Percentiles rank a stretch among this genome's conserved stretches.
Evolutionary conservation across 331 rosid species (phyloP).

Genomic region (Arachis monticola): DNA sequence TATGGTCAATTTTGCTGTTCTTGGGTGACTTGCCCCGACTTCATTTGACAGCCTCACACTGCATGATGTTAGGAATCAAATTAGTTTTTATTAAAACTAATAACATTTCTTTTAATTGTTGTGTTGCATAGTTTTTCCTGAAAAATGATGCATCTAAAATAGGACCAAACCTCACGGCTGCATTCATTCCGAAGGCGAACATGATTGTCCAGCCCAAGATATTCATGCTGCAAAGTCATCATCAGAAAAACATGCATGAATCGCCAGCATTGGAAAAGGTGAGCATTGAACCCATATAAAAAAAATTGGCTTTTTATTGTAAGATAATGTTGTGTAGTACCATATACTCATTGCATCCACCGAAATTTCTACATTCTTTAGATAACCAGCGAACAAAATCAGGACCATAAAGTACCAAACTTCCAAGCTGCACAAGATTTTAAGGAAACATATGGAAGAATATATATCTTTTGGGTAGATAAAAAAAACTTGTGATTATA

Average conservation of each 20-base stretch:
- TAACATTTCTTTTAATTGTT: too few relatives aligned
- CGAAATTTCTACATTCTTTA: constrained; percentile 67
- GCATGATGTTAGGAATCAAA: constrained; percentile 14
- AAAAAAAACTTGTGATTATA: too few relatives aligned
- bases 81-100: too few relatives aligned
- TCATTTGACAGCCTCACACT: constrained; percentile 86
- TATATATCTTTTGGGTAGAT: too few relatives aligned
- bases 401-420: constrained; percentile 76
- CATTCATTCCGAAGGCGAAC: constrained; percentile 68
- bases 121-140: too few relatives aligned
- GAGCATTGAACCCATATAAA: too few relatives aligned
- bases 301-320: too few relatives aligned
- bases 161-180: constrained; percentile 55
- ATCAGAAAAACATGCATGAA: background rate
- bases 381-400: constrained; percentile 72
- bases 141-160: background rate
- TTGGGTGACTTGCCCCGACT: constrained; percentile 78
- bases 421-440: constrained; percentile 61
- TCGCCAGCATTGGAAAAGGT: too few relatives aligned
- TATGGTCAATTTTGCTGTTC: constrained; percentile 69
- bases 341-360: constrained; percentile 79
- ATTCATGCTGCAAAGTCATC: constrained; percentile 56
- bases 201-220: constrained; percentile 76
- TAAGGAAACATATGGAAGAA: background rate
- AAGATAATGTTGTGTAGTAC: constrained; percentile 40